Evolutionary conservation across 164 flowering plant species (phyloP).

Genomic region (Warburgia ugandensis): DNA sequence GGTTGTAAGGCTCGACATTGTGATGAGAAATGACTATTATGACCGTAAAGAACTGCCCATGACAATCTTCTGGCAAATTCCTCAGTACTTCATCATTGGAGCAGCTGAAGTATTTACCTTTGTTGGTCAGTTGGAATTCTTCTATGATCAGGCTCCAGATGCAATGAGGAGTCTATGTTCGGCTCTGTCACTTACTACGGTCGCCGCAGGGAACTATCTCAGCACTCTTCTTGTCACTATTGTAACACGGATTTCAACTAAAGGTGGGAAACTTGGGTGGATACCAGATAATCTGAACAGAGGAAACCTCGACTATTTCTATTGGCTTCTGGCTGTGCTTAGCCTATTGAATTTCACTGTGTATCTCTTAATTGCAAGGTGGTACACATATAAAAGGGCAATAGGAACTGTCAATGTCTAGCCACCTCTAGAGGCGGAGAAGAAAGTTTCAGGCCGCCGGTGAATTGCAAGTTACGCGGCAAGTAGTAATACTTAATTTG

Average conservation of each 20-base stretch:
- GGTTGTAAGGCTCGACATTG: slow-evolving; percentile 19
- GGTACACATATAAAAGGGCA: slow-evolving; percentile 35
- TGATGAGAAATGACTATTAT: slow-evolving; percentile 22
- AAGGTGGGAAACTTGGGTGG: slow-evolving; percentile 36
- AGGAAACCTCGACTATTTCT: slow-evolving; percentile 43
- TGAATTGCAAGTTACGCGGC: too few relatives aligned
- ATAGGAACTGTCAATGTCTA: neutral
- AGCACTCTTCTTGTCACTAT: slow-evolving; percentile 34
- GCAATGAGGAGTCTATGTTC: slow-evolving; percentile 50
- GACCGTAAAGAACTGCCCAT: slow-evolving; percentile 20
- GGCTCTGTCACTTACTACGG: slow-evolving; percentile 36
- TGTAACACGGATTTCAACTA: slow-evolving; percentile 24
- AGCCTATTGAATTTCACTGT: slow-evolving; percentile 29
- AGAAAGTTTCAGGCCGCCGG: too few relatives aligned
- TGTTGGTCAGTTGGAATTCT: slow-evolving; percentile 42
- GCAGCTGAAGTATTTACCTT: slow-evolving; percentile 46
- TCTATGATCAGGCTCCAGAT: slow-evolving; percentile 47
- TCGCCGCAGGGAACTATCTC: slow-evolving; percentile 34
- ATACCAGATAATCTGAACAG: slow-evolving; percentile 41
- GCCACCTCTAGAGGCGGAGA: neutral
- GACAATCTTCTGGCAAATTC: slow-evolving; percentile 39
- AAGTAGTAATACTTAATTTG: too few relatives aligned
- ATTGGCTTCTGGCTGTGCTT: slow-evolving; percentile 30
- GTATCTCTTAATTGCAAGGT: slow-evolving; percentile 24
- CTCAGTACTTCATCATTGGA: slow-evolving; percentile 43